Percentiles rank a stretch among this genome's conserved stretches.
These are phyloP conservation scores for Amanita pallidorosea DNA, from an alignment of 768 basidiomycete genomes.

Conservation along the genomic window DNA sequence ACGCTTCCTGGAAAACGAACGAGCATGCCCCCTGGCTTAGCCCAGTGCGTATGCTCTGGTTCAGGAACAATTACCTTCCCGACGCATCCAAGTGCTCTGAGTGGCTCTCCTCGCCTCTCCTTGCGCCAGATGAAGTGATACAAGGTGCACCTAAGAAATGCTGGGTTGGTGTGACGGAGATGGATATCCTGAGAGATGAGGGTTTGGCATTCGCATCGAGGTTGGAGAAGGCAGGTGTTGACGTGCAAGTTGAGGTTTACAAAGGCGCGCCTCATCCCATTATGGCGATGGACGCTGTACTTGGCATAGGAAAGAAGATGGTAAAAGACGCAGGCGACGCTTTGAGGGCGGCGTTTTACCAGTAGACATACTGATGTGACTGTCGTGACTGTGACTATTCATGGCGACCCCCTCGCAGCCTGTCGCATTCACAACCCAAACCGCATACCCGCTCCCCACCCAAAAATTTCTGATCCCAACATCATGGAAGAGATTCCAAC, in stretches of 20 bases:
- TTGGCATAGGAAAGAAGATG: slow-evolving; percentile 19
- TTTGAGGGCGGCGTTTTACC: slow-evolving; percentile 15
- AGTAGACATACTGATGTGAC: background rate
- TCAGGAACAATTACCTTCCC: slow-evolving; percentile 58
- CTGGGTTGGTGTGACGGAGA: slow-evolving; percentile 54
- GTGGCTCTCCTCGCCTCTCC: slow-evolving; percentile 65
- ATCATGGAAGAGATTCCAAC: slow-evolving; percentile 88
- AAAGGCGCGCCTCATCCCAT: slow-evolving; percentile 60
- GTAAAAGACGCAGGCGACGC: slow-evolving; percentile 21
- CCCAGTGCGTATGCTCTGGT: slow-evolving; percentile 66
- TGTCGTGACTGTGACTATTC: no score
- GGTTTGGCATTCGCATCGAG: slow-evolving; percentile 54
- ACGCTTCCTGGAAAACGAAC: slow-evolving; percentile 44
- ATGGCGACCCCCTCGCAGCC: slow-evolving; percentile 28
- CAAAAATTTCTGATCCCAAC: slow-evolving; percentile 92
- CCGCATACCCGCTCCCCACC: slow-evolving; percentile 63
- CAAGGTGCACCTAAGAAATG: slow-evolving; percentile 30
- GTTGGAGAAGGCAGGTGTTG: slow-evolving; percentile 38
- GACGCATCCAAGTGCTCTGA: slow-evolving; percentile 45
- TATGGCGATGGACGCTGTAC: slow-evolving; percentile 61
- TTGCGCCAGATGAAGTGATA: slow-evolving; percentile 47
- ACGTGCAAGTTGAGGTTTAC: slow-evolving; percentile 46
- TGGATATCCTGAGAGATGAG: slow-evolving; percentile 60
- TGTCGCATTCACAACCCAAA: slow-evolving; percentile 64
- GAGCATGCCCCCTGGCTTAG: slow-evolving; percentile 47